These are phyloP conservation scores for Apophysomyces ossiformis DNA, from an alignment of 371 early-diverging fungal species.

Conservation along the genomic window DNA sequence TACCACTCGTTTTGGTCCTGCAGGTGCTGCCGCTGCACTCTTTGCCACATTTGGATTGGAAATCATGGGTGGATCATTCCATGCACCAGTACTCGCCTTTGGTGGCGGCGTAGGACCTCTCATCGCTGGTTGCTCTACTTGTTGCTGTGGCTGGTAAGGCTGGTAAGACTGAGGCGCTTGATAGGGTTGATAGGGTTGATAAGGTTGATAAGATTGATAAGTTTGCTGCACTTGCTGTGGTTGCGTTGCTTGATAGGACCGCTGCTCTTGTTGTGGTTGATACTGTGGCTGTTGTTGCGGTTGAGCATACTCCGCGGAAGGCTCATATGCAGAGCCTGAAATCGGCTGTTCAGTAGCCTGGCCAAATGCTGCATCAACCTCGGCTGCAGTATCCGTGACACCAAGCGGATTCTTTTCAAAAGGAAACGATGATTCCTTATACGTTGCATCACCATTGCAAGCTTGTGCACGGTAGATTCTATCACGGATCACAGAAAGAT, in stretches of 20 bases:
- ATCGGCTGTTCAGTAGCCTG: constrained; percentile 11
- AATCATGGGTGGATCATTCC: constrained; percentile 65
- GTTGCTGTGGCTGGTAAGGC: constrained; percentile 11
- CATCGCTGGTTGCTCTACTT: constrained; percentile 13
- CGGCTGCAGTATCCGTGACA: constrained; percentile 21
- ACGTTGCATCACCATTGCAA: constrained; percentile 35
- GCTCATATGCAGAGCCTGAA: constrained; percentile 6
- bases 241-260: neutral
- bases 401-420: constrained; percentile 34
- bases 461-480: constrained; percentile 64
- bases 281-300: constrained; percentile 15
- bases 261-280: neutral
- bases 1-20: constrained; percentile 42
- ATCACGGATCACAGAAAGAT: constrained; percentile 73
- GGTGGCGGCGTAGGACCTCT: constrained; percentile 43
- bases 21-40: constrained; percentile 31
- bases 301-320: constrained; percentile 12
- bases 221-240: constrained; percentile 6
- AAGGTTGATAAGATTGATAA: neutral
- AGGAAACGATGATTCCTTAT: constrained; percentile 63
- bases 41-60: constrained; percentile 28
- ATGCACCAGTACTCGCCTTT: constrained; percentile 44
- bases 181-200: neutral
- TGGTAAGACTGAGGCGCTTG: neutral
- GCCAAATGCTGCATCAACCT: constrained; percentile 16